Evolutionary conservation across 2,329 filamentous ascomycete genomes (phyloP).

Genomic region (Aaosphaeria pasadenensis): DNA sequence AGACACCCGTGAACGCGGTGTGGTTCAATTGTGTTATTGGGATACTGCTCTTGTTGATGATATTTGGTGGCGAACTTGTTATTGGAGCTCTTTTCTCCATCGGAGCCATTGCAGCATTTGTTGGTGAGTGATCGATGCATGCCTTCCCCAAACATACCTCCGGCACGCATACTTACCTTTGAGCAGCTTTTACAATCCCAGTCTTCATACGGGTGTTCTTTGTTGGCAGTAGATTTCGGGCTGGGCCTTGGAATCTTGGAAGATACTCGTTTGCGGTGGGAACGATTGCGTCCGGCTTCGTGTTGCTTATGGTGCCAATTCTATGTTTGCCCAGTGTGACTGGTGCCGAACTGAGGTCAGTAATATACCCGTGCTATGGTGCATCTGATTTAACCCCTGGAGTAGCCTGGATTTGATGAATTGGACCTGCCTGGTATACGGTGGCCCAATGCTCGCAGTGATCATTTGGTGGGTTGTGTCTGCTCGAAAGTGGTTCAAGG

Average conservation of each 20-base stretch:
- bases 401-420: constrained; percentile 57
- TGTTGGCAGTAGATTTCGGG: constrained; percentile 62
- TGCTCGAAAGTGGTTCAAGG: constrained; percentile 67
- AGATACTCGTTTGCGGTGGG: constrained; percentile 58
- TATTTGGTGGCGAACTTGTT: constrained; percentile 61
- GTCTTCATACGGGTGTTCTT: constrained; percentile 59
- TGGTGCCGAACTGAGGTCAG: constrained; percentile 53
- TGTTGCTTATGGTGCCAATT: constrained; percentile 65
- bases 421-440: constrained; percentile 67
- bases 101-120: constrained; percentile 65
- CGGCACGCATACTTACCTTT: not conserved
- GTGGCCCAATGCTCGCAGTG: constrained; percentile 59
- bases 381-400: constrained; percentile 9
- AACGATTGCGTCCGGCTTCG: constrained; percentile 56
- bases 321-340: constrained; percentile 61
- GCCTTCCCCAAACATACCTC: too few relatives aligned
- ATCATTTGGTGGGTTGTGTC: constrained; percentile 62
- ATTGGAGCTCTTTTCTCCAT: constrained; percentile 69
- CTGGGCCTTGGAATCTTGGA: constrained; percentile 68
- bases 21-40: constrained; percentile 64
- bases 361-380: not conserved
- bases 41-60: constrained; percentile 59
- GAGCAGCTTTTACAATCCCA: constrained; percentile 52
- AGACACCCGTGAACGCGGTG: constrained; percentile 68
- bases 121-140: constrained; percentile 35